Conservation (phyloP, 768 basidiomycete species). For the Leccinum variicolor region DNA sequence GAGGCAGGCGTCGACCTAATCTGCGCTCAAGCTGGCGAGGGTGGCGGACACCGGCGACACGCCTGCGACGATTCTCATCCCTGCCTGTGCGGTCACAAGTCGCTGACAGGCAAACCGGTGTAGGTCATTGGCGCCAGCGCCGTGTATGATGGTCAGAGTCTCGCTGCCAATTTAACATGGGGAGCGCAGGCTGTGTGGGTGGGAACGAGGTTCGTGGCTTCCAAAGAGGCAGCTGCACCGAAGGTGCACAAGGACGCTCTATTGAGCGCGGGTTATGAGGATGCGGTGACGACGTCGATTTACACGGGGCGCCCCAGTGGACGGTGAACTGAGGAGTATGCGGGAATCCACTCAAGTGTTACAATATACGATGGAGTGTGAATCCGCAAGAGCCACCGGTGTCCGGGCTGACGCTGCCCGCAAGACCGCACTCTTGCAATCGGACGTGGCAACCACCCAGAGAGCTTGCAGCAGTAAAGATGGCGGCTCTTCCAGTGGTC, state of each 20-base stretch:
- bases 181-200: conserved; percentile 91
- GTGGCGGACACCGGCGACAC: conserved; percentile 82
- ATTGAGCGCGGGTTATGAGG: conserved; percentile 70
- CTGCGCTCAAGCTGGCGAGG: conserved; percentile 92
- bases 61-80: conserved; percentile 82
- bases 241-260: conserved; percentile 82
- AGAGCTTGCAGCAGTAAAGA: too few relatives aligned
- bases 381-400: too few relatives aligned
- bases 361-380: too few relatives aligned
- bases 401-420: too few relatives aligned
- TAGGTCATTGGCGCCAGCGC: conserved; percentile 92
- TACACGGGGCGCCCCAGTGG: conserved; percentile 75
- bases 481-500: too few relatives aligned
- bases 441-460: too few relatives aligned
- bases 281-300: conserved; percentile 81
- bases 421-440: too few relatives aligned
- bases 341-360: too few relatives aligned
- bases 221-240: conserved; percentile 76
- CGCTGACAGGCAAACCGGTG: conserved; percentile 79
- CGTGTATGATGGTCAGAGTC: conserved; percentile 84
- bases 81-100: conserved; percentile 79
- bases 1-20: conserved; percentile 87
- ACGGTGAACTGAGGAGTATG: too few relatives aligned
- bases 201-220: conserved; percentile 84
- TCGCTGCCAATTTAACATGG: conserved; percentile 86